phyloP scores from a whole-genome alignment of 1,139 yeast species.

The Blastobotrys elegans region DNA sequence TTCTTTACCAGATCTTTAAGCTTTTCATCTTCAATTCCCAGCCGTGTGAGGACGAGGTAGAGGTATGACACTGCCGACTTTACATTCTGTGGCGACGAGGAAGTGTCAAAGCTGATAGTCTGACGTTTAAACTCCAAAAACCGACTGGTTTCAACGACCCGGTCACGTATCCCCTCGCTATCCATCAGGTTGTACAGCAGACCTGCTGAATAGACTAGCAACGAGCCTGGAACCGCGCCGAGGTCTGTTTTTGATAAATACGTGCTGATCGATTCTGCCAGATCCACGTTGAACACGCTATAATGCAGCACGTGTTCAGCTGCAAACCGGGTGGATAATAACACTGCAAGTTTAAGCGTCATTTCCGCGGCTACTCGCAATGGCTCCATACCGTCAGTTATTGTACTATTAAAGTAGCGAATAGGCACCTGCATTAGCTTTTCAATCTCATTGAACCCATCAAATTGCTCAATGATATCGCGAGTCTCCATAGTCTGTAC shows the following conservation, averaged over 20 bases:
- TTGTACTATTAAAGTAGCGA: neutral
- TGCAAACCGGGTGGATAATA: conserved; percentile 11
- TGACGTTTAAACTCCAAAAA: neutral
- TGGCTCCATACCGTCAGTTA: neutral
- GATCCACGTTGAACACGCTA: conserved; percentile 5
- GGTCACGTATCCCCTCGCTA: conserved; percentile 6
- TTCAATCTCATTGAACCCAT: conserved; percentile 1
- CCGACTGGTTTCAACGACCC: neutral
- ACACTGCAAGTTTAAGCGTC: conserved; percentile 5
- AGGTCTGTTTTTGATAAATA: neutral
- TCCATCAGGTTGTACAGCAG: conserved; percentile 12
- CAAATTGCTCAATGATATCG: conserved; percentile 1
- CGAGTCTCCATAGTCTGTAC: conserved; percentile 1
- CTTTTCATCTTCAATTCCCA: neutral
- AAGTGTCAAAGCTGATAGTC: neutral
- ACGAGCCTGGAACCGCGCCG: conserved; percentile 1
- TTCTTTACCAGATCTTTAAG: neutral
- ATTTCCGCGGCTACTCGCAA: neutral
- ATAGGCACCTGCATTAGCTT: neutral
- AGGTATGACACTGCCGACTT: conserved; percentile 9
- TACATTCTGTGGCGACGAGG: neutral
- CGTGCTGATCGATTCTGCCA: neutral
- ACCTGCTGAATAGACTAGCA: conserved; percentile 9
- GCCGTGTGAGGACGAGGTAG: conserved; percentile 6
- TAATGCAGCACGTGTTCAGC: conserved; percentile 9